Base-by-base conservation (phyloP, 192 early-diverging fungal species). In the Entrophospora sp. region DNA sequence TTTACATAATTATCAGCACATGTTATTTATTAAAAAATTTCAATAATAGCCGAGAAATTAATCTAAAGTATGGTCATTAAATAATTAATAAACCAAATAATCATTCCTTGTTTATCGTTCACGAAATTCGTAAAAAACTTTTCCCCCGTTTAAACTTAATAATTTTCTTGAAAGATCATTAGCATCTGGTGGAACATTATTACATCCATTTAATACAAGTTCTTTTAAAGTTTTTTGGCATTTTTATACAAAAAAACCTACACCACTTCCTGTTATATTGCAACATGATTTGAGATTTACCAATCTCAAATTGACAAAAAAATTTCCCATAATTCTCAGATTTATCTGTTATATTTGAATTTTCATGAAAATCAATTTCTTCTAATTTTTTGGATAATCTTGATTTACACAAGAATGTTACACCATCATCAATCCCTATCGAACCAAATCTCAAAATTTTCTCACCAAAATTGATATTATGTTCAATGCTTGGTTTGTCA, bases 291-390 rank as follows among this genome's bases (percentile, higher is more conserved):
- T 55, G 16, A 55, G 16, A n/a, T 55, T 55, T 34, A 20, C 7
- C 16, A 18, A 28, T 6, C 13, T 55, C 6, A 55, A 16, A 16
- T 32, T 34, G 8, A 20, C 18, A 32, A 28, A 55, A 35, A n/a
- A 3, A 3, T 30, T 16, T 1, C 22, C 30, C 28, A 55, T 32
- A 9, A 16, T 32, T 32, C 18, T 55, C 16, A 55, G 52, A 20
- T 25, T 34, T n/a, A 31, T 55, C 52, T 2, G 52, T 55, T 5
- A 55, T 55, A 16, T 55, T 55, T 49, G 46, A 49, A 55, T 55
- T 55, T 34, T 32, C 14, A 34, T 35, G 18, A 8, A 55, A 34
- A 18, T 55, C 52, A 55, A 55, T 55, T 3, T 34, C n/a, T 34
- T 55, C 52, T 10, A 55, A 55, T 35, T 18, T 16, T 34, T 13